Base-by-base conservation (phyloP, 805 yeast genomes). In the Kluyveromyces lactis region DNA sequence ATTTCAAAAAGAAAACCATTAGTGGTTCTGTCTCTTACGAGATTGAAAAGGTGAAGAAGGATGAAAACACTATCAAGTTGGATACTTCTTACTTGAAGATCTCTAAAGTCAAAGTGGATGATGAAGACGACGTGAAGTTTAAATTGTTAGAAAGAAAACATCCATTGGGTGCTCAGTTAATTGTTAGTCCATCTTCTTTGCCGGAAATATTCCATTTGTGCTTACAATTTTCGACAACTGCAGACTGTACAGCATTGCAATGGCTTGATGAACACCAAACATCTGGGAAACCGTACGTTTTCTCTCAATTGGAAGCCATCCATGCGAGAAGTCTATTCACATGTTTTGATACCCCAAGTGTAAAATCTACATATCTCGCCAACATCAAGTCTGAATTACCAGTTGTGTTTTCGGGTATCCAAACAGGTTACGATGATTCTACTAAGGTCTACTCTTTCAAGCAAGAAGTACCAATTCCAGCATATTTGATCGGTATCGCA, bases 301-400 rank as follows among this genome's bases (percentile, higher is more conserved):
- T 86, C 59, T 85, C 95, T 9, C 96, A 87, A 63, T 75, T 94
- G 56, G 95, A 87, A 64, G 87, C 95, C 27, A 86, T 84, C 47
- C 95, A 87, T 55, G 92, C 95, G 5, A 72, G 96, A 53, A 75
- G 90, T 12, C 69, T 86, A 53, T 80, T 83, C 64, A 96, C 96
- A 7, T 83, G 86, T 52, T 87, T 87, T 56, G 96, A 87, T 60
- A 86, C 96, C 0, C 95, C 96, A 1, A 72, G 90, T 0, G 71
- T 86, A 23, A 87, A 87, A 58, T 72, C 87, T 1, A 68, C 79
- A 1, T 83, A 70, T 52, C 58, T 64, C 13, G 77, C 80, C 46
- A 64, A 63, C 18, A 77, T 83, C 39, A 69, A 60, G 31, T 83
- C 95, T 2, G 71, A 77, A 12, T 68, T 73, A 40, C 83, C 83